Evolutionary conservation across 306 rosid genomes (phyloP), one percentile per base, ranked within the genome.

Genomic region (Lupinus albus): DNA sequence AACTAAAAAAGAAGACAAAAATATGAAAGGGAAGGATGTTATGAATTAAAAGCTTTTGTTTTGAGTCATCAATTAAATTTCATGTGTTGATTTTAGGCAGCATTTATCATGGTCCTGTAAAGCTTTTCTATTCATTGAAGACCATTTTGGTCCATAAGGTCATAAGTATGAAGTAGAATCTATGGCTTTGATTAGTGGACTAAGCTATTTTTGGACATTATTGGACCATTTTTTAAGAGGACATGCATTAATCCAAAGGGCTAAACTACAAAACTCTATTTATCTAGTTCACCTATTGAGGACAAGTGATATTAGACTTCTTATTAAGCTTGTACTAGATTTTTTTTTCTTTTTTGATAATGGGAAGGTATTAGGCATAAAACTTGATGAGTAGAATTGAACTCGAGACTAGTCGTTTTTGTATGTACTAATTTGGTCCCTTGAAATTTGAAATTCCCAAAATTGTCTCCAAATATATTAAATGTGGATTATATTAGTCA

Each of bases 41-140:
- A 17, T 39, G 45, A 54, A 20, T 38, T 38, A 73, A 73, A 73
- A 46, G 78, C 60, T 48, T 44, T 57, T 36, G 69, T 75, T 78
- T 75, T 35, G 81, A 77, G 68, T 69, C 56, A 73, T 79, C 84
- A 71, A 74, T 69, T 79, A 83, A 71, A 74, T 69, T 79, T 80
- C 74, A 63, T 65, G 12, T 47, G 51, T 74, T 58, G 70, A 50
- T 81, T 56, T 64, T 67, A 36, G 63, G 48, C 6, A 16, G 67
- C 70, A 28, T 46, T 33, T 71, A 21, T 64, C 68, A 66, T 28
- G 63, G 72, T 72, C 58, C 14, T 20, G 11, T 25, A 9, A 52
- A 47, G 52, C 52, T 62, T 69, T 72, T 63, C 21, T 70, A 72
- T 71, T 67, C 64, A 62, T 35, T 59, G 25, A 78, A 71, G 57